These are phyloP conservation scores for Elsinoe fawcettii DNA, from an alignment of 2,329 filamentous ascomycete species.

Conservation along the genomic window DNA sequence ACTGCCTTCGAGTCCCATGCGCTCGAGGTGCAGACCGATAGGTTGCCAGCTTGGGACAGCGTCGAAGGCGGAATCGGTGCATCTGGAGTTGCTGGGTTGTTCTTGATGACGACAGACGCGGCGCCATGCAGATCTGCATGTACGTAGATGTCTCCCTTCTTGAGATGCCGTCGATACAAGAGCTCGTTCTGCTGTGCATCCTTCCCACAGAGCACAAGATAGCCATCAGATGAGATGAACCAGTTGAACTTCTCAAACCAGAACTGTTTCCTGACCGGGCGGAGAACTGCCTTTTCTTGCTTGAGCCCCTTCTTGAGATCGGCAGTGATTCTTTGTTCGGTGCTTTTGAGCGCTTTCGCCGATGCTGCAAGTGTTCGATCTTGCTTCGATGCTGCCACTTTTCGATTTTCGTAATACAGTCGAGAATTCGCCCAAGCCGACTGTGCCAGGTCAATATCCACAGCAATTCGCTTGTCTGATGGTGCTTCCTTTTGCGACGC, in stretches of 20 bases:
- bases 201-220: conserved; percentile 78
- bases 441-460: conserved; percentile 78
- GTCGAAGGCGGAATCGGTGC: conserved; percentile 88
- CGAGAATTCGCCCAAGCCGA: conserved; percentile 84
- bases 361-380: conserved; percentile 80
- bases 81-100: conserved; percentile 66
- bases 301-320: conserved; percentile 84
- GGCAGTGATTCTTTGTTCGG: conserved; percentile 77
- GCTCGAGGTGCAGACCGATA: conserved; percentile 75
- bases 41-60: conserved; percentile 76
- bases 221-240: conserved; percentile 93
- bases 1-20: conserved; percentile 96
- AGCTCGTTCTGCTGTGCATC: conserved; percentile 87
- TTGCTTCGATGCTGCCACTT: conserved; percentile 74
- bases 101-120: conserved; percentile 81
- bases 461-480: conserved; percentile 47
- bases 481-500: conserved; percentile 21
- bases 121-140: conserved; percentile 85
- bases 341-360: conserved; percentile 73
- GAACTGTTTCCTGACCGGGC: conserved; percentile 71
- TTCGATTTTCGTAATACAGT: conserved; percentile 87
- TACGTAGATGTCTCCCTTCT: conserved; percentile 84
- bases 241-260: conserved; percentile 98
- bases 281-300: conserved; percentile 80
- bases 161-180: conserved; percentile 77